Base-by-base conservation (phyloP, 352 stramenopile genomes). In the Phytophthora lateralis region DNA sequence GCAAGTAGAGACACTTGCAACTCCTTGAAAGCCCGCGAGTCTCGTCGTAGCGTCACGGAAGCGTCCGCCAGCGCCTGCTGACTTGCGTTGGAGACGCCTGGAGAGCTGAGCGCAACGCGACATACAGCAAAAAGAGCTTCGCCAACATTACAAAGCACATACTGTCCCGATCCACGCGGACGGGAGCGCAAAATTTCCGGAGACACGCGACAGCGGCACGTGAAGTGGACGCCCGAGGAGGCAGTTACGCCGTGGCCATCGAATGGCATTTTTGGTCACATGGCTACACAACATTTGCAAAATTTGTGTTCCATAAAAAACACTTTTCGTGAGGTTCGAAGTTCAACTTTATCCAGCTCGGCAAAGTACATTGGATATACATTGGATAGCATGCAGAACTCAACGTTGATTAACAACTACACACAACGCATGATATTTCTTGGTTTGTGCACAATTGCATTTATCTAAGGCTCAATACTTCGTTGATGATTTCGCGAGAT, bases 181-280 rank as follows among this genome's bases (percentile, higher is more conserved):
- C 70, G 62, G 3, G 53, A 52, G 39, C 63, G 67, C 26, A 91
- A 52, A 51, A 62, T 35, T 3, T 34, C 43, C 20, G 69, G 24
- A 3, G 79, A 74, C 20, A 91, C 37, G 18, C 82, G 73, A 59
- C 70, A 91, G 26, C 85, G 78, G 57, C 68, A 67, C 11, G 82
- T 88, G 69, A 90, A 91, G 51, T 72, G 62, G 43, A 86, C 74
- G 45, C 69, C 51, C 15, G 21, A n/a, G 3, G 48, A 21, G 45
- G 42, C 63, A 54, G 61, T 11, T 17, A 7, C 26, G 15, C 21
- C 55, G 38, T 30, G 38, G 27, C 52, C 55, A 69, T 60, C 42
- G 34, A 56, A 53, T 62, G 46, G 5, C 69, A 74, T 67, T 58
- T 49, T 66, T 45, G 34, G n/a, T 48, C n/a, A 49, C 48, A 58